Percentiles rank a stretch among this genome's conserved stretches.
Evolutionary conservation across 352 stramenopile species (phyloP).

Genomic region (Aphanomyces invadans): DNA sequence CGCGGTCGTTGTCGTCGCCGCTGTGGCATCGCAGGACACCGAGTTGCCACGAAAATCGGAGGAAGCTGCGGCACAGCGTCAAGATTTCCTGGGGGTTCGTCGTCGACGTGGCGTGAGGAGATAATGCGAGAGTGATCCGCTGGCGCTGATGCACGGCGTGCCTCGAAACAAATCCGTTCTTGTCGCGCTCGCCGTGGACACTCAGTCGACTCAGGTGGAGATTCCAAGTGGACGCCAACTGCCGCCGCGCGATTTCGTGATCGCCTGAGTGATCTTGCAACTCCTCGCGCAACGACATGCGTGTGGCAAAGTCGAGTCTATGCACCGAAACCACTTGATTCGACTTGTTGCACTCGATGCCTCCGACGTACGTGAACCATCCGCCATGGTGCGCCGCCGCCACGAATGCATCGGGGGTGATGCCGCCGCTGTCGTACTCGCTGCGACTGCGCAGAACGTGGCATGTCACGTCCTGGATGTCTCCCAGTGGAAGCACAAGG

Average conservation of each 20-base stretch:
- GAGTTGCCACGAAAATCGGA: not conserved
- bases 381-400: not conserved
- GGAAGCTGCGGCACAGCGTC: not conserved
- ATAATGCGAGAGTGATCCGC: not conserved
- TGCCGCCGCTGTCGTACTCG: conserved; percentile 7
- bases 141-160: conserved; percentile 7
- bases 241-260: not conserved
- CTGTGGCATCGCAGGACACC: not conserved
- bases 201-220: not conserved
- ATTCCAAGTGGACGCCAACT: conserved; percentile 9
- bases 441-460: conserved; percentile 3
- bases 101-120: no score
- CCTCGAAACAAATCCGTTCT: conserved; percentile 14
- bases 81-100: not conserved
- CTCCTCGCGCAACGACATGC: not conserved
- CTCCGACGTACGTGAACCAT: conserved; percentile 6
- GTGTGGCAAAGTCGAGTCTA: conserved; percentile 1
- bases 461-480: conserved; percentile 11
- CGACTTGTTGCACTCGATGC: no score
- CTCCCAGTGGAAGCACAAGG: not conserved
- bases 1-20: not conserved
- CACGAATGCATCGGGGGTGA: conserved; percentile 17
- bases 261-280: not conserved
- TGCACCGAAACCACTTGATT: no score
- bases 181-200: conserved; percentile 9